A percentile compares a stretch with the other conserved stretches of the same genome.
Conservation (phyloP, 2,329 filamentous ascomycete species). For the Diaporthe eres region DNA sequence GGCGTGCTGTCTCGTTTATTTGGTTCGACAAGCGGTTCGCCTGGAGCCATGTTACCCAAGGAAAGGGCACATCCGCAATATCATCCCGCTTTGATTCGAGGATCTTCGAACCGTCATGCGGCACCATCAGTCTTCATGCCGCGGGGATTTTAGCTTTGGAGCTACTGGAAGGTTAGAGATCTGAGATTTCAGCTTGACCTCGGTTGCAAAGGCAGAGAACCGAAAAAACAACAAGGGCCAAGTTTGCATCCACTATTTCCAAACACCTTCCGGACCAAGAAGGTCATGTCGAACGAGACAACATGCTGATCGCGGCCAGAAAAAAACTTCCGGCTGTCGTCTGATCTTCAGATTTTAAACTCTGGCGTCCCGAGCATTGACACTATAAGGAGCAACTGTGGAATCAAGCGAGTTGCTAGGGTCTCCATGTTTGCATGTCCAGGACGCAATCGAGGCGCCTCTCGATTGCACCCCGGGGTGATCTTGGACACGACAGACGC, state of each 20-base stretch:
- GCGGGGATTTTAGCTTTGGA: constrained; percentile 26
- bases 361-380: constrained; percentile 27
- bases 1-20: constrained; percentile 12
- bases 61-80: constrained; percentile 25
- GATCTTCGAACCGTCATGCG: constrained; percentile 22
- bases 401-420: background rate
- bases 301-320: constrained; percentile 5
- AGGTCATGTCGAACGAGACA: background rate
- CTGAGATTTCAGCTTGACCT: constrained; percentile 20
- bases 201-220: constrained; percentile 4
- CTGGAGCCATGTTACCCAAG: constrained; percentile 22
- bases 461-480: constrained; percentile 18
- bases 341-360: constrained; percentile 33
- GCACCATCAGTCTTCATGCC: constrained; percentile 18
- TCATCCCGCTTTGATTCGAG: constrained; percentile 31
- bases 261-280: background rate
- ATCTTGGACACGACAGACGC: constrained; percentile 28
- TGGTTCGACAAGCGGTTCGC: constrained; percentile 22
- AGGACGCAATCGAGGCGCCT: constrained; percentile 4
- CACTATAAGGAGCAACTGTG: constrained; percentile 8
- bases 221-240: background rate
- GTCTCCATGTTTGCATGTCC: constrained; percentile 16
- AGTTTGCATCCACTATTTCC: constrained; percentile 23
- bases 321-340: constrained; percentile 19
- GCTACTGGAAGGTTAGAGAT: constrained; percentile 29